Evolutionary conservation across 805 yeast species (phyloP).

Genomic region (Starmerella stigmatis): DNA sequence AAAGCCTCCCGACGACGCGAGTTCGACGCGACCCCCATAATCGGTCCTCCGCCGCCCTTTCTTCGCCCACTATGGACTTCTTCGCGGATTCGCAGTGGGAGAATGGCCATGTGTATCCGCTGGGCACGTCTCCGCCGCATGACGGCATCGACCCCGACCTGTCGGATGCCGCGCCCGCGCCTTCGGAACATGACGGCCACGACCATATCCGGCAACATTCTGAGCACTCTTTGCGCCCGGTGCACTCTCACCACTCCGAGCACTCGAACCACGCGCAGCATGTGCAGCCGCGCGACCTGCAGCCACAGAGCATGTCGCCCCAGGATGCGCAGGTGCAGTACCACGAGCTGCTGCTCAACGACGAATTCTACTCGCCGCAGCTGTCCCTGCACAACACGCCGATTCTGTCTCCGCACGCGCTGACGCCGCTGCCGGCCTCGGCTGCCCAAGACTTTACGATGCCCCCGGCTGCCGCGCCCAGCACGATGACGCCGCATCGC

Average conservation of each 20-base stretch:
- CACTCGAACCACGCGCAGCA: not conserved
- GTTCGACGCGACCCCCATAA: too few species aligned
- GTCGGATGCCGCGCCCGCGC: not conserved
- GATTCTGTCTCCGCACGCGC: conserved; percentile 19
- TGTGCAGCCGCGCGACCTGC: not conserved
- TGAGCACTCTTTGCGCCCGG: too few species aligned
- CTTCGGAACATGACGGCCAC: not conserved
- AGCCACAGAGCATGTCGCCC: not conserved
- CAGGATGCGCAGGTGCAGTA: not conserved
- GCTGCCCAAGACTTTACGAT: conserved; percentile 9
- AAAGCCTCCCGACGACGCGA: too few species aligned
- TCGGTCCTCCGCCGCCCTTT: too few species aligned
- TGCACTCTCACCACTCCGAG: not conserved
- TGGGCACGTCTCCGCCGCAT: not conserved
- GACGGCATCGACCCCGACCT: not conserved
- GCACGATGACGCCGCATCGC: not conserved
- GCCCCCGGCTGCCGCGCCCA: conserved; percentile 1
- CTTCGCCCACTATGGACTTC: conserved; percentile 3
- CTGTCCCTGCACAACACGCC: conserved; percentile 18
- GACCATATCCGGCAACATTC: too few species aligned
- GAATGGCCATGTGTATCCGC: not conserved
- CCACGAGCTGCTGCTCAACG: conserved; percentile 2
- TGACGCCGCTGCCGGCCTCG: conserved; percentile 17
- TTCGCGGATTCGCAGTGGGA: conserved; percentile 6
- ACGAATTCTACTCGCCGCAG: conserved; percentile 15